Conservation (phyloP, 345 rosid genomes). For the Linum tenue region DNA sequence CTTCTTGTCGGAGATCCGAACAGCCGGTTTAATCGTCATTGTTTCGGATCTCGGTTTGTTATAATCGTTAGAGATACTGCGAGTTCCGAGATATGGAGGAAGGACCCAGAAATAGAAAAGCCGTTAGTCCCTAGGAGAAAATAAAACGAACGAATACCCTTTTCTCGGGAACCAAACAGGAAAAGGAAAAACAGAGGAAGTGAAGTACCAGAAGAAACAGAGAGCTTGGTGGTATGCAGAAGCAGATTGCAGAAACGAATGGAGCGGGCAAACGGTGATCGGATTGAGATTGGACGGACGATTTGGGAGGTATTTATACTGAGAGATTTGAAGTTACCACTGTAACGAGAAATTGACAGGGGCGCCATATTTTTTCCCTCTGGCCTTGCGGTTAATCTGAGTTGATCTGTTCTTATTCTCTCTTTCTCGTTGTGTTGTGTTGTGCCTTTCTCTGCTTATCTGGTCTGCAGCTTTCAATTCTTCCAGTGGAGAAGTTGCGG, state of each 20-base stretch:
- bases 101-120: not conserved
- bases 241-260: not conserved
- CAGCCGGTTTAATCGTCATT: not conserved
- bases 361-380: not conserved
- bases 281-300: not conserved
- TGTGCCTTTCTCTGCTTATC: not conserved
- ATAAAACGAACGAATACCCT: not conserved
- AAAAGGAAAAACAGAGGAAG: not conserved
- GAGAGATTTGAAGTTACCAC: not conserved
- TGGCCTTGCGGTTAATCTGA: not conserved
- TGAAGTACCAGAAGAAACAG: not conserved
- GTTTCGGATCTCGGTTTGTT: not conserved
- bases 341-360: not conserved
- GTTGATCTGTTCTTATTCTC: not conserved
- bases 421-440: not conserved
- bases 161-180: not conserved
- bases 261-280: not conserved
- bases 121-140: not conserved
- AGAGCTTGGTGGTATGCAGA: not conserved
- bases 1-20: conserved; percentile 24
- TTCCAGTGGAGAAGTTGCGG: not conserved
- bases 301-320: not conserved
- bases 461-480: not conserved
- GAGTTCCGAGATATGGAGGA: not conserved
- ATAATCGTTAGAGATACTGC: not conserved